Percentiles rank a stretch among this genome's conserved stretches.
Evolutionary conservation across 176 grass and related monocot genomes (phyloP).

Genomic region (Aegilops longissima): DNA sequence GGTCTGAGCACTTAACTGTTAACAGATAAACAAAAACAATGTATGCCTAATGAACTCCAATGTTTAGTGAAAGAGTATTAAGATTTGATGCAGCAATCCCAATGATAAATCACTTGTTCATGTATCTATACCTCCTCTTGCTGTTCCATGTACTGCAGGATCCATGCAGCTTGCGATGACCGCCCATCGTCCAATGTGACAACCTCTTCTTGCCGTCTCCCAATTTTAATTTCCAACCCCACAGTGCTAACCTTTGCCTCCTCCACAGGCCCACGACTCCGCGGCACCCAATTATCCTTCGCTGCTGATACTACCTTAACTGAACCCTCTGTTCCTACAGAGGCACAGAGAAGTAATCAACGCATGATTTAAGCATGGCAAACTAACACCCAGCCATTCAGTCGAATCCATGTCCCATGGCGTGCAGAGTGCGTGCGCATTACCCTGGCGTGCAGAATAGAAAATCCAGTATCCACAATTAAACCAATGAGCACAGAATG

Average conservation of each 20-base stretch:
- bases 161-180: constrained; percentile 80
- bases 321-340: constrained; percentile 53
- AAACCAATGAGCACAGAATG: constrained; percentile 5
- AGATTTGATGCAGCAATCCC: not conserved
- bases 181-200: constrained; percentile 72
- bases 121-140: constrained; percentile 73
- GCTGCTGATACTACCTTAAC: constrained; percentile 88
- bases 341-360: constrained; percentile 2
- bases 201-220: constrained; percentile 45
- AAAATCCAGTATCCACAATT: not conserved
- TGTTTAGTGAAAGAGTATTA: not conserved
- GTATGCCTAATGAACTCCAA: not conserved
- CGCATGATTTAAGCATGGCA: constrained; percentile 17
- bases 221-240: constrained; percentile 47
- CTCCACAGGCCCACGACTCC: constrained; percentile 47
- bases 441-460: not conserved
- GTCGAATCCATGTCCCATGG: not conserved
- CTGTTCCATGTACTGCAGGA: constrained; percentile 92
- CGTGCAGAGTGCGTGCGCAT: too few species aligned
- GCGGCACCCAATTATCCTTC: constrained; percentile 76
- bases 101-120: constrained; percentile 5
- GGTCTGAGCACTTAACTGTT: not conserved
- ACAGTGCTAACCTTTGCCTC: constrained; percentile 37
- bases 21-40: not conserved
- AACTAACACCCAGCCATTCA: not conserved